Conservation (phyloP, 2,329 filamentous ascomycete genomes). For the Microdochium bolleyi region DNA sequence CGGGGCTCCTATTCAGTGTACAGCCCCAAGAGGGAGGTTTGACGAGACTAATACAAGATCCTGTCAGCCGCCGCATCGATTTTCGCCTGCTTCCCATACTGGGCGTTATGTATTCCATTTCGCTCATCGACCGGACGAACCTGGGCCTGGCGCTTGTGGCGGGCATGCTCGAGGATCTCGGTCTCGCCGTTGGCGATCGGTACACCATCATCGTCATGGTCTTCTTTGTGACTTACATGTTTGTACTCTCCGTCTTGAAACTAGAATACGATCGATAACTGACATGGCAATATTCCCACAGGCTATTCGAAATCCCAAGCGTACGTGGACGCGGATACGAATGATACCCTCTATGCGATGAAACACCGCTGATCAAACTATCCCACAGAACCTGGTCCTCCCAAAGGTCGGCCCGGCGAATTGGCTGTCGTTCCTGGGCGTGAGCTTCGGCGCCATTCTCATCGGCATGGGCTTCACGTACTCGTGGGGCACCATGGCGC, state of each 20-base stretch:
- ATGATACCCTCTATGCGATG: no score
- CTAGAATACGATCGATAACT: neutral
- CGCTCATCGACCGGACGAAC: constrained; percentile 28
- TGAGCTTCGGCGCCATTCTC: constrained; percentile 14
- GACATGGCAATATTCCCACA: no score
- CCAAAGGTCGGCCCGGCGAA: constrained; percentile 16
- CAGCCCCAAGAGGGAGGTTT: no score
- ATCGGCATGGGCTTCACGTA: constrained; percentile 22
- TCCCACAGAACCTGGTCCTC: constrained; percentile 15
- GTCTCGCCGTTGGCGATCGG: constrained; percentile 12
- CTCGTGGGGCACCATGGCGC: constrained; percentile 18
- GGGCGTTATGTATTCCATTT: constrained; percentile 27
- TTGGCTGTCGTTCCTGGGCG: constrained; percentile 16
- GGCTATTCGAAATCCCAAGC: no score
- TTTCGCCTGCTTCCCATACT: constrained; percentile 28
- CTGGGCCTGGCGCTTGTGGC: constrained; percentile 21
- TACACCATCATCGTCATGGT: constrained; percentile 17
- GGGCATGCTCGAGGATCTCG: constrained; percentile 17
- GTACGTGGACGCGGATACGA: no score
- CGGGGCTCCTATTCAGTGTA: no score
- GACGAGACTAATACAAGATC: no score
- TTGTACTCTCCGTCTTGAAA: constrained; percentile 3
- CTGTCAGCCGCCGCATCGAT: constrained; percentile 18
- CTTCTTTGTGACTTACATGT: constrained; percentile 18
- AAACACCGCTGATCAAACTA: no score